Base-by-base conservation (phyloP, 116 monocot species). In the Dioscorea cayenensis region DNA sequence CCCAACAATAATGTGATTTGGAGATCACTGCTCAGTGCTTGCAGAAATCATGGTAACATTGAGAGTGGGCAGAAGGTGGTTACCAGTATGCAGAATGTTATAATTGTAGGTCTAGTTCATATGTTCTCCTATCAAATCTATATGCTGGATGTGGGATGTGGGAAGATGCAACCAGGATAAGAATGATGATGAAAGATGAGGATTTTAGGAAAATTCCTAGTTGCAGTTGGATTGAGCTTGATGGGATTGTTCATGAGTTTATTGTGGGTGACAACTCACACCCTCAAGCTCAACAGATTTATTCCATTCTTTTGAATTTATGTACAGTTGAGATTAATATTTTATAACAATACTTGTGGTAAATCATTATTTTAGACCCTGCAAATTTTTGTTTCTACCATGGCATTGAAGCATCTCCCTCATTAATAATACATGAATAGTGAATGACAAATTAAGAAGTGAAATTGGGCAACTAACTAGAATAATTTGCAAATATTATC, bases 161-260 rank as follows among this genome's bases (percentile, higher is more conserved):
- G 83, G 72, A 28, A 52, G 76, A 84, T 63, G 84, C 69, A 32
- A 75, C 37, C n/a, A 75, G 70, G 48, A 66, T 86, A 14, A 67
- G 84, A 51, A 70, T 35, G 64, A 50, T 49, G 5, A 84, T 86
- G 86, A 84, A 60, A 62, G 72, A 83, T 22, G 72, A 68, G 61
- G 82, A 84, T 10, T 21, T 85, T 16, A 78, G 71, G 36, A 89
- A 89, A 58, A 35, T 79, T 66, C 89, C 85, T 19, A 85, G 85
- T 3, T 83, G 85, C 78, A 85, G 85, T 65, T 85, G 85, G 89
- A 80, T 89, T 66, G 89, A 89, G 68, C 68, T 89, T 25, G 82
- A 78, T 66, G 89, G 83, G 49, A n/a, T 38, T 43, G 63, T 83
- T 77, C 83, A 89, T 71, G 83, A 89, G 63, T 89, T 89, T 71